phyloP scores from a whole-genome alignment of 257 asterid species.

The Parsonsia alboflavescens region DNA sequence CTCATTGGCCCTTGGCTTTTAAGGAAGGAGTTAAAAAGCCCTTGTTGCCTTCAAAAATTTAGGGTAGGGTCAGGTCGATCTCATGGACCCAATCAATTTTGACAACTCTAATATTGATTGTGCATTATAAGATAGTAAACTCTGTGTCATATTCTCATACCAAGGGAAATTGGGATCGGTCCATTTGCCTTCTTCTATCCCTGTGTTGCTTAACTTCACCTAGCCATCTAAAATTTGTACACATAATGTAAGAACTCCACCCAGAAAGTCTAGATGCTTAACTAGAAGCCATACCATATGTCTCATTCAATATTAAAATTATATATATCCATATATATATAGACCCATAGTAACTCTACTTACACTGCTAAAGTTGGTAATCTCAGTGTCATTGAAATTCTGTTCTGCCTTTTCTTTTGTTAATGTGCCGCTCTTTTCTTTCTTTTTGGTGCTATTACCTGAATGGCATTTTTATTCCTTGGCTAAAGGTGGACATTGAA shows the following conservation, averaged over 20 bases:
- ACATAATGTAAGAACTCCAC: not conserved
- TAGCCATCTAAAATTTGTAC: not conserved
- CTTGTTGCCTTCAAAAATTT: no score
- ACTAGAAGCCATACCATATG: not conserved
- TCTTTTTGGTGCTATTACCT: not conserved
- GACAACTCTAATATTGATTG: no score
- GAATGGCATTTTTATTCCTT: not conserved
- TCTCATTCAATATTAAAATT: not conserved
- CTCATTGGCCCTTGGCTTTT: no score
- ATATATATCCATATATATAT: no score
- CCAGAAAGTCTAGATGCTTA: not conserved
- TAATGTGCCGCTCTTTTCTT: not conserved
- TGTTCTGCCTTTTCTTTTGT: not conserved
- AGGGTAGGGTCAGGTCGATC: no score
- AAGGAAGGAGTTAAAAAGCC: no score
- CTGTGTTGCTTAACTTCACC: not conserved
- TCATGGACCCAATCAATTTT: no score
- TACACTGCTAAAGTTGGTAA: not conserved
- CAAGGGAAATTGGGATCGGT: not conserved
- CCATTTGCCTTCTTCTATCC: not conserved
- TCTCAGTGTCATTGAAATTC: not conserved
- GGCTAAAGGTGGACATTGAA: constrained; percentile 60
- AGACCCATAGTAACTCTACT: no score
- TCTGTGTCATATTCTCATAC: not conserved
- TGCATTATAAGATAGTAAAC: not conserved